phyloP scores from a whole-genome alignment of 805 yeast species.

The Isabelozyma rhagii region DNA sequence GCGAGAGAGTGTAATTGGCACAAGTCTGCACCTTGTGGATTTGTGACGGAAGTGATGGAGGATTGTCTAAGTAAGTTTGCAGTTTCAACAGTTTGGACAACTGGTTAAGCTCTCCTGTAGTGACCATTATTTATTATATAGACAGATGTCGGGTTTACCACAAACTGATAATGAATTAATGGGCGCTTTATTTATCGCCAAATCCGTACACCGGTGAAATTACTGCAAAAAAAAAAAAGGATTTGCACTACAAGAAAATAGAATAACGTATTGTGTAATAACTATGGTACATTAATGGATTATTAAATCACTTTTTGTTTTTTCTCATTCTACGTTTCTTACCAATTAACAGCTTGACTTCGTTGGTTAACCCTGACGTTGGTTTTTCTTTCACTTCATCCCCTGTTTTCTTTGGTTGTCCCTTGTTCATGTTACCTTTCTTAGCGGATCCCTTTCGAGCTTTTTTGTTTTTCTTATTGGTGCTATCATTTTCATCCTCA shows the following conservation, averaged over 20 bases:
- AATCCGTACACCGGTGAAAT: no score
- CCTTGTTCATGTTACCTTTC: constrained; percentile 47
- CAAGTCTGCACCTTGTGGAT: no score
- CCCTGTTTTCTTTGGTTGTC: constrained; percentile 5
- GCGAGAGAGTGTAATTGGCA: no score
- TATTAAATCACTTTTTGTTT: constrained; percentile 27
- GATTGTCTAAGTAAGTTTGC: no score
- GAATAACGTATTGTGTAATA: not conserved
- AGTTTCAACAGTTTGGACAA: no score
- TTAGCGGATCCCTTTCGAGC: constrained; percentile 26
- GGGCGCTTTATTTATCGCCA: no score
- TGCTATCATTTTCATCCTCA: constrained; percentile 10
- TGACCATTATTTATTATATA: no score
- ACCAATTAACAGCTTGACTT: constrained; percentile 62
- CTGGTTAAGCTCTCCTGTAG: no score
- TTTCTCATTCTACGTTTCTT: constrained; percentile 66
- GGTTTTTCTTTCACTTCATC: constrained; percentile 6
- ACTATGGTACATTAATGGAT: not conserved
- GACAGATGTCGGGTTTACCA: no score
- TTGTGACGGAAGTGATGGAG: no score
- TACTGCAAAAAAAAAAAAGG: no score
- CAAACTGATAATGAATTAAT: no score
- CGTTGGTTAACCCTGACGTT: constrained; percentile 45
- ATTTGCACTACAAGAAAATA: not conserved
- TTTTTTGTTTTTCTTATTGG: constrained; percentile 22